Conservation (phyloP, 2,329 filamentous ascomycete species). For the Fusarium sp. region DNA sequence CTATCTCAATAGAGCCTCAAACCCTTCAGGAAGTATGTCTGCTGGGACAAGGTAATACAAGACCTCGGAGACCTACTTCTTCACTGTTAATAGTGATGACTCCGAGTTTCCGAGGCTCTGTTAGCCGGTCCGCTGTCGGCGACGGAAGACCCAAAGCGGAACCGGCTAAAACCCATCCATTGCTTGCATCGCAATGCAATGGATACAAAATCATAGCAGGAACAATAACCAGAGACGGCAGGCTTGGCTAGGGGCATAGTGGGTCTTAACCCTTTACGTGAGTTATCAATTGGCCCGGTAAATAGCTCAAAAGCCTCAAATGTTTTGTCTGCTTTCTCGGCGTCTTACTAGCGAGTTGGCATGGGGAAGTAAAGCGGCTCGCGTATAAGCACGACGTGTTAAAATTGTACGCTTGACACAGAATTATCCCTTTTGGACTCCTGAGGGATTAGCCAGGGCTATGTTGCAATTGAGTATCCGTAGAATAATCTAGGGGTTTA, state of each 20-base stretch:
- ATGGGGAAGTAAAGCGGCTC: constrained; percentile 5
- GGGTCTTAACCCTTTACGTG: constrained; percentile 10
- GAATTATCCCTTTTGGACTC: neutral
- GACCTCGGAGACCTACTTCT: constrained; percentile 67
- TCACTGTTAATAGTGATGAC: constrained; percentile 43
- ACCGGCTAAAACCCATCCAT: constrained; percentile 24
- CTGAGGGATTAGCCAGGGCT: neutral
- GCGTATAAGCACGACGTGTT: constrained; percentile 6
- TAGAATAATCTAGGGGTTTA: constrained; percentile 9
- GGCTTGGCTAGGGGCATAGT: constrained; percentile 15
- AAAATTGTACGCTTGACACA: constrained; percentile 3
- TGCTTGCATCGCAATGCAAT: neutral
- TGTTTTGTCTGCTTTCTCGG: constrained; percentile 14
- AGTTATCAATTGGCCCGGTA: constrained; percentile 39
- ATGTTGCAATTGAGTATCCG: neutral
- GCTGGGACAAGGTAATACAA: constrained; percentile 63
- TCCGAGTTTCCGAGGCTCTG: constrained; percentile 21
- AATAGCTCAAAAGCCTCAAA: constrained; percentile 10
- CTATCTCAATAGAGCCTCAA: neutral
- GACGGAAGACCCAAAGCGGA: constrained; percentile 26
- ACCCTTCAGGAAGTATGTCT: neutral
- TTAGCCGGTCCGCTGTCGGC: constrained; percentile 41
- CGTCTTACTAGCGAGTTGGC: constrained; percentile 25
- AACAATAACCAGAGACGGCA: constrained; percentile 16
- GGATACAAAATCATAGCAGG: constrained; percentile 11